Evolutionary conservation across 192 early-diverging fungal genomes (phyloP).

Genomic region (Coemansia sp.): DNA sequence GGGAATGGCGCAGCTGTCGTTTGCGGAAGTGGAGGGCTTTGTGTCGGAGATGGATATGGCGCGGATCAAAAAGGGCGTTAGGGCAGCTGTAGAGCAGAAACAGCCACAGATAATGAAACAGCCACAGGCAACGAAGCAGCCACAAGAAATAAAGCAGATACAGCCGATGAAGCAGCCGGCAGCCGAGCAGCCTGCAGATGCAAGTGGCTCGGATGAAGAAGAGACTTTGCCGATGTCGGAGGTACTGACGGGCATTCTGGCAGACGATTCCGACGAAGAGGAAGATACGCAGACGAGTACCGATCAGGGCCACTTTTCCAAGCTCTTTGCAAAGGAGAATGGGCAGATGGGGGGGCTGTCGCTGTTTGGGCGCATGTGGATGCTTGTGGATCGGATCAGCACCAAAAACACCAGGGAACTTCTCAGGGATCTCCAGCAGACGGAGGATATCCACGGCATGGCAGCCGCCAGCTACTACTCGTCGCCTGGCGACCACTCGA

Average conservation of each 20-base stretch:
- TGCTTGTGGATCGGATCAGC: constrained; percentile 29
- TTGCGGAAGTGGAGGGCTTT: constrained; percentile 52
- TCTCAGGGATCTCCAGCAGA: constrained; percentile 16
- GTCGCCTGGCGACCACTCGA: constrained; percentile 32
- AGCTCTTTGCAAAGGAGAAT: constrained; percentile 16
- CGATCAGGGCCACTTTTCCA: constrained; percentile 23
- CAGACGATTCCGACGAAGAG: not conserved
- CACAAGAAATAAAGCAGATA: not conserved
- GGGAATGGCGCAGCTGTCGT: constrained; percentile 20
- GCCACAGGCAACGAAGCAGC: not conserved
- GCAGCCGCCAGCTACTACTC: constrained; percentile 13
- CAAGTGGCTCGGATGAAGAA: constrained; percentile 4
- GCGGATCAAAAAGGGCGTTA: constrained; percentile 27
- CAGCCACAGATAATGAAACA: not conserved
- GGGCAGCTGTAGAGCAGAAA: not conserved
- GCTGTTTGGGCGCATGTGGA: constrained; percentile 51
- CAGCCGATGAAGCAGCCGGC: not conserved
- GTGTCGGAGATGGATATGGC: constrained; percentile 26
- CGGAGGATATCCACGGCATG: not conserved
- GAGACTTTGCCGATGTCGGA: not conserved
- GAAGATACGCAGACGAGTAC: not conserved
- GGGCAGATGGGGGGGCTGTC: constrained; percentile 19
- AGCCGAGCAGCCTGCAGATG: not conserved
- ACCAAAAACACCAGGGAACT: constrained; percentile 27
- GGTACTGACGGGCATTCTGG: not conserved